These are phyloP conservation scores for Hirsutella minnesotensis DNA, from an alignment of 2,329 filamentous ascomycete genomes.

Conservation along the genomic window DNA sequence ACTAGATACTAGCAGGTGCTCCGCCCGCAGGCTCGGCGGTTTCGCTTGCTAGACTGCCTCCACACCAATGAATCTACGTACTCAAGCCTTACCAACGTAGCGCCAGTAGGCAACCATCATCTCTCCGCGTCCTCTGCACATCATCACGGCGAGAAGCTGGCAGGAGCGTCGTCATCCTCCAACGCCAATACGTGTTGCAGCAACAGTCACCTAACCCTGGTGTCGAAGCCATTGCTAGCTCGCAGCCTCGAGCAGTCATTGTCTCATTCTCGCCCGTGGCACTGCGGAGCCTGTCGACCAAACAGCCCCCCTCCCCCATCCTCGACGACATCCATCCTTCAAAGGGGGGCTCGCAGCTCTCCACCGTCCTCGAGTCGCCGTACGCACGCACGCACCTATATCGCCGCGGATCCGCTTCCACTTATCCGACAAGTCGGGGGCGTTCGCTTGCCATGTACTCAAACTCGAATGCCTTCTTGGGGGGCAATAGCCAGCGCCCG, in stretches of 20 bases:
- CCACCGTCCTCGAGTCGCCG: no score
- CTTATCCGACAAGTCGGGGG: neutral
- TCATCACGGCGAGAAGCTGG: constrained; percentile 5
- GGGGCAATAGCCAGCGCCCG: constrained; percentile 63
- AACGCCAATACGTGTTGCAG: neutral
- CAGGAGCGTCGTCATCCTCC: constrained; percentile 8
- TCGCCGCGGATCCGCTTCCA: neutral
- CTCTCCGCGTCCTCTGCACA: constrained; percentile 3
- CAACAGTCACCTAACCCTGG: neutral
- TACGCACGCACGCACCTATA: no score
- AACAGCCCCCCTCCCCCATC: neutral
- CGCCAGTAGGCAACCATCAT: no score
- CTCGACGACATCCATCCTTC: neutral
- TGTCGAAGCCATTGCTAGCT: neutral
- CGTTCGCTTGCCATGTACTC: constrained; percentile 64
- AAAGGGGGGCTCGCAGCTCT: neutral
- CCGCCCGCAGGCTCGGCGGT: no score
- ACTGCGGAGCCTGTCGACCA: neutral
- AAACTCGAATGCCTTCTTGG: constrained; percentile 75
- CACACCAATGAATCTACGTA: no score
- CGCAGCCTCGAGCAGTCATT: neutral
- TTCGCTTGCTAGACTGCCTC: no score
- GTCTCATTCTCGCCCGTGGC: neutral
- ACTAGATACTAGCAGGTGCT: no score
- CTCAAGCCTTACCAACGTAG: no score